A percentile compares a stretch with the other conserved stretches of the same genome.
Conservation (phyloP, 768 basidiomycete genomes). For the Termitomyces sp. region DNA sequence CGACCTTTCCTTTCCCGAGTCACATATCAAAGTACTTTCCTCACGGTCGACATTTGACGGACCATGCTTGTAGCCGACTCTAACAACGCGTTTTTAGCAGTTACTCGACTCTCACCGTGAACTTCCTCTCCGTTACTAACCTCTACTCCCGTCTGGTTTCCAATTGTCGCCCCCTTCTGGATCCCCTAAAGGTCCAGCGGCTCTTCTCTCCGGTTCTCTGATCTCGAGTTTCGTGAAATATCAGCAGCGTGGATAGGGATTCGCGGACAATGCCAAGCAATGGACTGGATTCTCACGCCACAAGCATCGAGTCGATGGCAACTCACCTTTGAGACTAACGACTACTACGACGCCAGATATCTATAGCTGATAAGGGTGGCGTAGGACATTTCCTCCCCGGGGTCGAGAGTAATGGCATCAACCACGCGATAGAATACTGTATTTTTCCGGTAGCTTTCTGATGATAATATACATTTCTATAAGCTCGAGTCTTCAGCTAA, state of each 20-base stretch:
- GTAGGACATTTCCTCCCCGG: neutral
- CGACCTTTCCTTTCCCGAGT: too few relatives aligned
- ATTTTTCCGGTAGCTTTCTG: neutral
- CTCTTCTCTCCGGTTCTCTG: neutral
- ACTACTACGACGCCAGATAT: neutral
- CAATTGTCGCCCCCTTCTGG: neutral
- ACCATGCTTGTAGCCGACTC: neutral
- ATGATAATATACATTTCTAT: neutral
- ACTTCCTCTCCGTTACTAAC: neutral
- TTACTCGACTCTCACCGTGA: neutral
- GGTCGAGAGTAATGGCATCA: neutral
- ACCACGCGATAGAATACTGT: neutral
- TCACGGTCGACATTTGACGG: neutral
- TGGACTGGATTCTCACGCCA: neutral
- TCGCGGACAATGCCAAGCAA: neutral
- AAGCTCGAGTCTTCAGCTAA: neutral
- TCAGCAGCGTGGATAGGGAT: neutral
- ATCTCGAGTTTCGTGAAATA: neutral
- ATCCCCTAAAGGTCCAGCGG: neutral
- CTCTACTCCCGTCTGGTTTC: neutral
- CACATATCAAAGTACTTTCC: too few relatives aligned
- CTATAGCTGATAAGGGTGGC: neutral
- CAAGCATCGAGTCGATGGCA: neutral
- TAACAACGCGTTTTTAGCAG: neutral
- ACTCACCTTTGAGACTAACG: neutral